These are phyloP conservation scores for Fusarium humuli DNA, from an alignment of 2,329 filamentous ascomycete species.

Conservation along the genomic window DNA sequence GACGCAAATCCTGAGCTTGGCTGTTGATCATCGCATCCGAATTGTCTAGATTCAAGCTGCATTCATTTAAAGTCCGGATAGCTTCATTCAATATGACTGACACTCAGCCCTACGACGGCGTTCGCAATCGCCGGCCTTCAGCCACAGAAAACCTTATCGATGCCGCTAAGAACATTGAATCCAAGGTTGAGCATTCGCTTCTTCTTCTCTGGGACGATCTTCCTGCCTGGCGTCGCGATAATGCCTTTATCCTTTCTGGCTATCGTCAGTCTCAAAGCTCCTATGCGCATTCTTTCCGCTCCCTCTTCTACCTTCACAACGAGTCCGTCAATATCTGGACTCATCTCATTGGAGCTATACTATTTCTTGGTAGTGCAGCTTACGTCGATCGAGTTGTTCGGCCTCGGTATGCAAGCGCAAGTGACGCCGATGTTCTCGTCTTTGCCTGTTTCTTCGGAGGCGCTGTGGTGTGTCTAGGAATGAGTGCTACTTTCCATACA, in stretches of 20 bases:
- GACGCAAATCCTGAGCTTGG: background rate
- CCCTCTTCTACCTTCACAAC: slow-evolving; percentile 68
- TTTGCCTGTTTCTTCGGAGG: slow-evolving; percentile 85
- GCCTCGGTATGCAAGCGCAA: slow-evolving; percentile 74
- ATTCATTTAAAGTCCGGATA: slow-evolving; percentile 13
- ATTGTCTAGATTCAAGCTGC: background rate
- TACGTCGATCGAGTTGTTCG: slow-evolving; percentile 68
- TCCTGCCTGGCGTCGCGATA: slow-evolving; percentile 69
- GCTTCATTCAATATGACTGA: slow-evolving; percentile 38
- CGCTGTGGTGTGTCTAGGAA: slow-evolving; percentile 77
- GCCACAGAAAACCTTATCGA: slow-evolving; percentile 46
- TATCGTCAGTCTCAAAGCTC: slow-evolving; percentile 65
- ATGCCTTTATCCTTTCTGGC: slow-evolving; percentile 65
- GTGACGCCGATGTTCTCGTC: slow-evolving; percentile 72
- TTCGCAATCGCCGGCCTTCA: slow-evolving; percentile 48
- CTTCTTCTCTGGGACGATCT: slow-evolving; percentile 70
- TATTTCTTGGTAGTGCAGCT: slow-evolving; percentile 63
- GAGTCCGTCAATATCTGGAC: slow-evolving; percentile 74
- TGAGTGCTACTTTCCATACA: slow-evolving; percentile 87
- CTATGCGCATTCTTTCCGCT: slow-evolving; percentile 59
- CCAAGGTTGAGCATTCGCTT: slow-evolving; percentile 55
- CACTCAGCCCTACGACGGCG: slow-evolving; percentile 20
- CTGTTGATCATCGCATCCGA: background rate
- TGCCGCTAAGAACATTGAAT: slow-evolving; percentile 50
- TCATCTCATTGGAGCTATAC: slow-evolving; percentile 72